Percentiles rank a stretch among this genome's conserved stretches.
Conservation (phyloP, 2,329 filamentous ascomycete species). For the Calonectria pteridis region DNA sequence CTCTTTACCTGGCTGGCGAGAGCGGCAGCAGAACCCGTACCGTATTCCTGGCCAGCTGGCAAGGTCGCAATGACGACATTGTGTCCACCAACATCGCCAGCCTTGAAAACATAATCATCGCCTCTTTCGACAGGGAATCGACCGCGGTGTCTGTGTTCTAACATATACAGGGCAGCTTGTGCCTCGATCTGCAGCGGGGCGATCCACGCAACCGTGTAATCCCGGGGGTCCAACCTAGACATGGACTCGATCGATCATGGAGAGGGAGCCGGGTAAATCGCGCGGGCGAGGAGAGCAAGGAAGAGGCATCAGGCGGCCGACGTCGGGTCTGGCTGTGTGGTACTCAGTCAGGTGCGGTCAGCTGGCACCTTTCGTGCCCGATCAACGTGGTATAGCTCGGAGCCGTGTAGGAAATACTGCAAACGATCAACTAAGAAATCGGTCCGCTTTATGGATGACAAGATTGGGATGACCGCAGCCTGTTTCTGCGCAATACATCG, state of each 20-base stretch:
- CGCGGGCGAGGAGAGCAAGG: background rate
- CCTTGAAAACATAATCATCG: conserved; percentile 50
- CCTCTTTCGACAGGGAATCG: conserved; percentile 49
- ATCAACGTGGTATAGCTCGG: background rate
- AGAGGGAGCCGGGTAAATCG: background rate
- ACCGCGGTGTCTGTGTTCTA: conserved; percentile 46
- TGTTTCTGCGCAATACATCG: background rate
- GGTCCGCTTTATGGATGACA: background rate
- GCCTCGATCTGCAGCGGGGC: conserved; percentile 52
- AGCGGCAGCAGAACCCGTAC: conserved; percentile 49
- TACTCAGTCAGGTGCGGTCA: background rate
- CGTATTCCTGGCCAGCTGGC: conserved; percentile 50
- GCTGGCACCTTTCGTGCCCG: too few species aligned
- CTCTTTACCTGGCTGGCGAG: conserved; percentile 51
- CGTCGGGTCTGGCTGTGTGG: background rate
- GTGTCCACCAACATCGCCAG: conserved; percentile 51
- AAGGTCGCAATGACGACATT: conserved; percentile 53
- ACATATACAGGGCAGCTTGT: conserved; percentile 46
- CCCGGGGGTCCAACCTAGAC: background rate
- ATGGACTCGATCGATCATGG: background rate
- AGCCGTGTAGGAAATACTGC: background rate
- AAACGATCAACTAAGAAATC: background rate
- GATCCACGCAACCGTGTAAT: conserved; percentile 46
- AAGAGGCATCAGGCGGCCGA: background rate
- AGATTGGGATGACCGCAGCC: background rate